Base-by-base conservation (phyloP, 441 rosid species). In the Aleurites moluccanus region DNA sequence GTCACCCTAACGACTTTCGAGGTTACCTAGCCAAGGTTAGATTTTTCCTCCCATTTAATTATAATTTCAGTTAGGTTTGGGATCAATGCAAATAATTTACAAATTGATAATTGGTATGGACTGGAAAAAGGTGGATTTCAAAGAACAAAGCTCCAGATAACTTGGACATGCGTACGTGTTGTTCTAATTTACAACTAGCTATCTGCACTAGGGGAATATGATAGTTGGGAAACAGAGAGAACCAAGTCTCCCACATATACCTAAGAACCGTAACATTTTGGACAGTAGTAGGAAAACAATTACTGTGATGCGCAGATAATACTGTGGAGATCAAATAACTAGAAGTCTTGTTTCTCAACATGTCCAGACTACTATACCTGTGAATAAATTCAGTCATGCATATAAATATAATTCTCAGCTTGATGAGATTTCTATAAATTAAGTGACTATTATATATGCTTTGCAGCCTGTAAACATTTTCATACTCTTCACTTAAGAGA, bases 21-120 rank as follows among this genome's bases (percentile, higher is more conserved):
- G 99, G 97, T 69, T 95, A 91, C 86, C 84, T 95, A 60, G 98
- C 99, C 15, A 92, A 92, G 99, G 98, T 92, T 73, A 49, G 73
- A 71, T 16, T 33, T 25, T 20, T 25, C 27, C 27, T 30, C 21
- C 57, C 61, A 66, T 10, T 7, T 64, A 3, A 20, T 2, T 60
- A 18, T 64, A 25, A 35, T 18, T 55, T n/a, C 21, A n/a, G n/a
- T 15, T 16, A 42, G 20, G 28, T 11, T 42, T 30, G 16, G 3
- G 13, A 20, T 38, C 25, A 35, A 62, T 18, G 27, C 47, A 20
- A 35, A 18, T 3, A 63, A 2, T 30, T 57, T 10, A 7, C 23
- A 8, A 25, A 25, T 23, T 20, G 45, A 18, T 33, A 63, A n/a
- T 64, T 64, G 28, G 68, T 21, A 23, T n/a, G 60, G 60, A 3